phyloP scores from a whole-genome alignment of 2,329 filamentous ascomycete species.

The Alternaria brassicicola region DNA sequence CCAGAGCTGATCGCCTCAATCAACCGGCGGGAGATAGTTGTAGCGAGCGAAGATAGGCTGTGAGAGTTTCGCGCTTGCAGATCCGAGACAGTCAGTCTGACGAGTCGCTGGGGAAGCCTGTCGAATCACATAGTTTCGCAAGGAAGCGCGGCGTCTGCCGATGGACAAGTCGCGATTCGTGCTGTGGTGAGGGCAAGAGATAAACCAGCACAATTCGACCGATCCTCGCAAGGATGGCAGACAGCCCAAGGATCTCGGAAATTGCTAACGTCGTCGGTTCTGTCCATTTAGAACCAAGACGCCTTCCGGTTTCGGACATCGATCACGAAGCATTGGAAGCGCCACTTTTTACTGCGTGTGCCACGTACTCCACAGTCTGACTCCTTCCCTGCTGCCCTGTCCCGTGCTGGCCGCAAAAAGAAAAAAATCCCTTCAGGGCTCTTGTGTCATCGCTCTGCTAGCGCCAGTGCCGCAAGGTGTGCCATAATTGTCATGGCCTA shows the following conservation, averaged over 20 bases:
- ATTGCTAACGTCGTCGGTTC: conserved; percentile 10
- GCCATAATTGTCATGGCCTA: conserved; percentile 9
- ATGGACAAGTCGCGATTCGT: conserved; percentile 12
- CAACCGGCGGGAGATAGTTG: conserved; percentile 6
- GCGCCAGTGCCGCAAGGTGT: conserved; percentile 12
- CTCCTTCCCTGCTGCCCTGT: conserved; percentile 2
- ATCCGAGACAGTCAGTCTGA: conserved; percentile 2
- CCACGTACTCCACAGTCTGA: conserved; percentile 15
- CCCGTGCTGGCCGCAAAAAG: conserved; percentile 13
- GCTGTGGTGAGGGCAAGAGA: conserved; percentile 11
- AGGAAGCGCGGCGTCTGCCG: conserved; percentile 8
- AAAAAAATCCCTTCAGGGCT: neutral
- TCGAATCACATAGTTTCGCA: conserved; percentile 7
- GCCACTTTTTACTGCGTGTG: conserved; percentile 8
- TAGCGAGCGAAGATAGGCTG: conserved; percentile 3
- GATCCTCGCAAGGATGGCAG: conserved; percentile 18
- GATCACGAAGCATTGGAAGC: conserved; percentile 6
- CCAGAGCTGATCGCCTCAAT: conserved; percentile 8
- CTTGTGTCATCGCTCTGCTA: conserved; percentile 12
- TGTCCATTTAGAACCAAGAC: neutral
- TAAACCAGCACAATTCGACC: conserved; percentile 19
- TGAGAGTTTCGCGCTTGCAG: conserved; percentile 5
- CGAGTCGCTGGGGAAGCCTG: neutral
- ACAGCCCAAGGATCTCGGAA: conserved; percentile 9
- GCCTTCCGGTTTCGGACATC: conserved; percentile 22